phyloP scores from a whole-genome alignment of 768 basidiomycete species.

The Serpula lacrymans region DNA sequence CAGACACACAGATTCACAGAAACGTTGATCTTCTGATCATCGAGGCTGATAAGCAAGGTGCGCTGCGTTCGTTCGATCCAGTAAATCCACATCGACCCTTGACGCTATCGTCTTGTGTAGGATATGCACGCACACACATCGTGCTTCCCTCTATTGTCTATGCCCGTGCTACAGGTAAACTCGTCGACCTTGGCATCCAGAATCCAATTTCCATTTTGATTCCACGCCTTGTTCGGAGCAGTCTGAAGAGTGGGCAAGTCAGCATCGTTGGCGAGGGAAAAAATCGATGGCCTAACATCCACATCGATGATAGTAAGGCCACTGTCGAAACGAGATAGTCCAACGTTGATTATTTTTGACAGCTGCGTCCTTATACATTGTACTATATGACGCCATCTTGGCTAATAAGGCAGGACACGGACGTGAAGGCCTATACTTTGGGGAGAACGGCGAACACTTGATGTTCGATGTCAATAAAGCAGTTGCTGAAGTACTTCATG shows the following conservation, averaged over 20 bases:
- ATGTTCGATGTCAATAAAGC: slow-evolving; percentile 11
- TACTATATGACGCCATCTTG: slow-evolving; percentile 12
- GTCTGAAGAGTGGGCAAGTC: slow-evolving; percentile 16
- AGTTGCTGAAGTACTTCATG: slow-evolving; percentile 11
- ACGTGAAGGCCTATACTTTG: slow-evolving; percentile 22
- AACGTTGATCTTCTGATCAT: slow-evolving; percentile 46
- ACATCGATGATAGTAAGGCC: slow-evolving; percentile 20
- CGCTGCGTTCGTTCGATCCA: not conserved
- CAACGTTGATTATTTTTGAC: no score
- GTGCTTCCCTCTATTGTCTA: slow-evolving; percentile 39
- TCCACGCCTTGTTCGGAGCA: slow-evolving; percentile 18
- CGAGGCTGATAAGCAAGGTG: slow-evolving; percentile 49
- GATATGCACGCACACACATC: slow-evolving; percentile 47
- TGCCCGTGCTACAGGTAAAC: slow-evolving; percentile 13
- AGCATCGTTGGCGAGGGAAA: slow-evolving; percentile 22
- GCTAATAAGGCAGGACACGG: slow-evolving; percentile 16
- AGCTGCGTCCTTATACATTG: slow-evolving; percentile 16
- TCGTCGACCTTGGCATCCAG: slow-evolving; percentile 18
- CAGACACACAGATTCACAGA: slow-evolving; percentile 45
- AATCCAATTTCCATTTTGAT: slow-evolving; percentile 22
- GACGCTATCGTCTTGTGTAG: slow-evolving; percentile 30
- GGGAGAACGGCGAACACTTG: slow-evolving; percentile 16
- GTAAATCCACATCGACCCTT: no score
- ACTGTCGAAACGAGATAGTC: no score
- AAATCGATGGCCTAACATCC: slow-evolving; percentile 22